phyloP scores from a whole-genome alignment of 208 protist species.

The Jaenimonas drosophilae region DNA sequence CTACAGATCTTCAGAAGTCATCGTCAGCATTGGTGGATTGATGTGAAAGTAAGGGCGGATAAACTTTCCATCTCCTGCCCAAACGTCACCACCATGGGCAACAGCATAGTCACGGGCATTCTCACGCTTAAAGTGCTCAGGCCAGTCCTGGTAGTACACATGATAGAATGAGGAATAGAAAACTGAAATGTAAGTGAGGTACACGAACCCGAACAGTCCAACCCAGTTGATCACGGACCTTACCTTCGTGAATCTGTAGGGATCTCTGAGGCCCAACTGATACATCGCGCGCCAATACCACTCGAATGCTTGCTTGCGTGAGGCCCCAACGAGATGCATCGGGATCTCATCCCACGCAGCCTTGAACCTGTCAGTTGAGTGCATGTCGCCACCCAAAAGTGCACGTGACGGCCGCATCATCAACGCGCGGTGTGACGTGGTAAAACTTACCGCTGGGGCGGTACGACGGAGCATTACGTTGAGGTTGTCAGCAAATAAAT shows the following conservation, averaged over 20 bases:
- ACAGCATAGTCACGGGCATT: constrained; percentile 64
- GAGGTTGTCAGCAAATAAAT: too few species aligned
- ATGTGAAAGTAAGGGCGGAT: constrained; percentile 84
- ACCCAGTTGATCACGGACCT: constrained; percentile 60
- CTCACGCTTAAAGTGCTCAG: constrained; percentile 73
- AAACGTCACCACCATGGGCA: constrained; percentile 66
- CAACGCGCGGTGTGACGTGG: constrained; percentile 60
- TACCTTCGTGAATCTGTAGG: constrained; percentile 61
- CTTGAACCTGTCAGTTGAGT: constrained; percentile 71
- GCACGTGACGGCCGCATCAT: constrained; percentile 54
- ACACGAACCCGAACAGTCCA: constrained; percentile 51
- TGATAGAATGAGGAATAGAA: constrained; percentile 71
- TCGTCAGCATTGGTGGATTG: constrained; percentile 82
- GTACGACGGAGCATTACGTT: constrained; percentile 83
- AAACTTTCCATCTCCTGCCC: constrained; percentile 79
- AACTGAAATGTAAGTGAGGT: constrained; percentile 62
- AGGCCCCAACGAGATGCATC: constrained; percentile 48
- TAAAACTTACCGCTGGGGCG: constrained; percentile 70
- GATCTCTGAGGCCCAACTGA: constrained; percentile 67
- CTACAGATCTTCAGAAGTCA: constrained; percentile 75
- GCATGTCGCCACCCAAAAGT: constrained; percentile 68
- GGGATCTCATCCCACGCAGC: constrained; percentile 80
- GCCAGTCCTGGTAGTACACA: constrained; percentile 65
- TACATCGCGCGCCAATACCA: constrained; percentile 73
- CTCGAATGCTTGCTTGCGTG: constrained; percentile 62